A percentile compares a stretch with the other conserved stretches of the same genome.
Evolutionary conservation across 2,329 filamentous ascomycete genomes (phyloP).

Genomic region (Dryadomyces sulphureus): DNA sequence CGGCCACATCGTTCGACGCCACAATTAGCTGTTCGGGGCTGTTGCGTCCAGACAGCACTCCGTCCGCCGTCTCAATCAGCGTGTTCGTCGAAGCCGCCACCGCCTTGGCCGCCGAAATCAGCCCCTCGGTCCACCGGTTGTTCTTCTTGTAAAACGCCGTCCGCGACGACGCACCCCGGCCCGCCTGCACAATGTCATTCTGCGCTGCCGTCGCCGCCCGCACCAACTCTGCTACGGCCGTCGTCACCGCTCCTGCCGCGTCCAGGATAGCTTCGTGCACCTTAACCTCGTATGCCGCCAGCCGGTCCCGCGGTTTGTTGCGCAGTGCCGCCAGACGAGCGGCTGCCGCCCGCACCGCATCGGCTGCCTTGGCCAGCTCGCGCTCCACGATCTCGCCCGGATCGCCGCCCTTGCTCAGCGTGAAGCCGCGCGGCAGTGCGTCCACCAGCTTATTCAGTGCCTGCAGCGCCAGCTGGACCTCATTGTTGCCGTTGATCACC

Average conservation of each 20-base stretch:
- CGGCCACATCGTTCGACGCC: slow-evolving; percentile 91
- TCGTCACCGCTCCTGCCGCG: slow-evolving; percentile 83
- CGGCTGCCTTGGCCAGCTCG: slow-evolving; percentile 84
- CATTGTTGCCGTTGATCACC: slow-evolving; percentile 93
- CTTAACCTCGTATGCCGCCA: slow-evolving; percentile 89
- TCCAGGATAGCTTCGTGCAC: slow-evolving; percentile 93
- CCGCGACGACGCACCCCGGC: slow-evolving; percentile 69
- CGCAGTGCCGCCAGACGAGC: slow-evolving; percentile 80
- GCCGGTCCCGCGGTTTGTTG: slow-evolving; percentile 92
- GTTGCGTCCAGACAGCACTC: slow-evolving; percentile 82
- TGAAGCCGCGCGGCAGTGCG: slow-evolving; percentile 77
- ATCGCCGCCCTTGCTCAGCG: slow-evolving; percentile 68
- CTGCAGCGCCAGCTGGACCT: slow-evolving; percentile 88
- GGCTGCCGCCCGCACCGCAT: slow-evolving; percentile 85
- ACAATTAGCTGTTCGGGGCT: slow-evolving; percentile 95
- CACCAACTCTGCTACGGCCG: slow-evolving; percentile 85
- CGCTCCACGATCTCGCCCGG: slow-evolving; percentile 84
- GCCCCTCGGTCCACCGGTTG: slow-evolving; percentile 95
- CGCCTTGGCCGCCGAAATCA: slow-evolving; percentile 94
- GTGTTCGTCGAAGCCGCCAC: slow-evolving; percentile 89
- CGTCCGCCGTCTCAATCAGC: slow-evolving; percentile 94
- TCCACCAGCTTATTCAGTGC: slow-evolving; percentile 88
- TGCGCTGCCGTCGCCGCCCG: slow-evolving; percentile 87
- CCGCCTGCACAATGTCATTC: slow-evolving; percentile 90
- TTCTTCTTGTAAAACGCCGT: slow-evolving; percentile 99